A percentile compares a stretch with the other conserved stretches of the same genome.
Conservation (phyloP, 768 basidiomycete species). For the Nevesoporus exiguus region DNA sequence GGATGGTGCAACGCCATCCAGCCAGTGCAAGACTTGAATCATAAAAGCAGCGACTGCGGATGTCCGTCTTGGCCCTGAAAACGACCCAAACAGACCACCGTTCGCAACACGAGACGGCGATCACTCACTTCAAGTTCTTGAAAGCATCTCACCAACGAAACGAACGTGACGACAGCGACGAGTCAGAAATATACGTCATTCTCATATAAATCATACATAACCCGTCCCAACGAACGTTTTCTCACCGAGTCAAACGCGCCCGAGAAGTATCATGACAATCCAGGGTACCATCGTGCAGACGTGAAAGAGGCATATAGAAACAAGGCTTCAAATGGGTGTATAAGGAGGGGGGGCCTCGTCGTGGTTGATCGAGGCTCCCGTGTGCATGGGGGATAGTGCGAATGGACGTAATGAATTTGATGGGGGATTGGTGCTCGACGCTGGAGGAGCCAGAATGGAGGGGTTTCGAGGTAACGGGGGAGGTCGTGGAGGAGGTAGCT, state of each 20-base stretch:
- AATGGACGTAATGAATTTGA: background rate
- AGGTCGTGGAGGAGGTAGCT: background rate
- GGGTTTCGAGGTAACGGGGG: background rate
- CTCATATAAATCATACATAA: background rate
- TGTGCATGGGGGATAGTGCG: conserved; percentile 6
- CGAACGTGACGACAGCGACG: background rate
- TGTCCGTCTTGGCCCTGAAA: background rate
- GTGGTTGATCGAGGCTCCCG: conserved; percentile 7
- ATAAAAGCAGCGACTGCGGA: no score
- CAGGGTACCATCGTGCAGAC: background rate
- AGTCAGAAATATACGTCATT: conserved; percentile 1
- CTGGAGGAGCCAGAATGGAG: background rate
- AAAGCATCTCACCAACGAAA: background rate
- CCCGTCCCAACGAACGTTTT: background rate
- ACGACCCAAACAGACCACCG: background rate
- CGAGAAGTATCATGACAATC: background rate
- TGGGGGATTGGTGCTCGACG: background rate
- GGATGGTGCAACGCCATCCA: no score
- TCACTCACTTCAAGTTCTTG: background rate
- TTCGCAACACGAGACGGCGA: background rate
- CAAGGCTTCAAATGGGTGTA: conserved; percentile 15
- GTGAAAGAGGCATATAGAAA: background rate
- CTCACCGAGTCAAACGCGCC: background rate
- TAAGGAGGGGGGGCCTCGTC: conserved; percentile 29
- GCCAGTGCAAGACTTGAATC: no score